These are phyloP conservation scores for Trypanosoma lewisi DNA, from an alignment of 208 protist genomes.

Conservation along the genomic window DNA sequence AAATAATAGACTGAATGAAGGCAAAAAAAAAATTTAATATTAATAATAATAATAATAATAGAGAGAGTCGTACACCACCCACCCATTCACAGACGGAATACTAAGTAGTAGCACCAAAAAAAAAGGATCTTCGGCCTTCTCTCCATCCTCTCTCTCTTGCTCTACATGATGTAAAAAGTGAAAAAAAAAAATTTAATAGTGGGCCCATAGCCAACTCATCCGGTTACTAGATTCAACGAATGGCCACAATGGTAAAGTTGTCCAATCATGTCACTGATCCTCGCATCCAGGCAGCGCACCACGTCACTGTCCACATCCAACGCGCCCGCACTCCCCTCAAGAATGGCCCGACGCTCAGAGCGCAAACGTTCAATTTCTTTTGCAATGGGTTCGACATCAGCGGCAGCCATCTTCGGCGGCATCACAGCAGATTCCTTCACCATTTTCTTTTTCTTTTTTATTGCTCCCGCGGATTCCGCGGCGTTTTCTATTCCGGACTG, in stretches of 20 bases:
- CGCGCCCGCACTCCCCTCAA: slow-evolving; percentile 65
- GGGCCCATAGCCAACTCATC: neutral
- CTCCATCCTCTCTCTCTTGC: no score
- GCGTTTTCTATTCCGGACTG: neutral
- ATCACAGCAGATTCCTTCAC: neutral
- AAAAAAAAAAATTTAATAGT: no score
- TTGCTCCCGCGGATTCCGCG: neutral
- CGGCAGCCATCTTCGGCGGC: neutral
- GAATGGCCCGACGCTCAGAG: slow-evolving; percentile 41
- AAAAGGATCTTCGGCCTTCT: no score
- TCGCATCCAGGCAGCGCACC: slow-evolving; percentile 48
- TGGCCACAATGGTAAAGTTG: slow-evolving; percentile 24
- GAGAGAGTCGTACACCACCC: neutral
- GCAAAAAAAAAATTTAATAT: slow-evolving; percentile 8
- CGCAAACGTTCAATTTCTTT: slow-evolving; percentile 57
- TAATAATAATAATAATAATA: neutral
- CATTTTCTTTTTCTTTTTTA: slow-evolving; percentile 3
- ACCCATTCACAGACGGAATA: no score
- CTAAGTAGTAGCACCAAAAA: no score
- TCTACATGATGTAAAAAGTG: no score
- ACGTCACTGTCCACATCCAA: slow-evolving; percentile 50
- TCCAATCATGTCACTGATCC: slow-evolving; percentile 42
- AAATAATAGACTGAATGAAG: neutral
- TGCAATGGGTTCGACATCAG: slow-evolving; percentile 1
- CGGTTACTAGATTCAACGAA: neutral